Conservation (phyloP, 2,329 filamentous ascomycete genomes). For the Aspergillus japonicus region DNA sequence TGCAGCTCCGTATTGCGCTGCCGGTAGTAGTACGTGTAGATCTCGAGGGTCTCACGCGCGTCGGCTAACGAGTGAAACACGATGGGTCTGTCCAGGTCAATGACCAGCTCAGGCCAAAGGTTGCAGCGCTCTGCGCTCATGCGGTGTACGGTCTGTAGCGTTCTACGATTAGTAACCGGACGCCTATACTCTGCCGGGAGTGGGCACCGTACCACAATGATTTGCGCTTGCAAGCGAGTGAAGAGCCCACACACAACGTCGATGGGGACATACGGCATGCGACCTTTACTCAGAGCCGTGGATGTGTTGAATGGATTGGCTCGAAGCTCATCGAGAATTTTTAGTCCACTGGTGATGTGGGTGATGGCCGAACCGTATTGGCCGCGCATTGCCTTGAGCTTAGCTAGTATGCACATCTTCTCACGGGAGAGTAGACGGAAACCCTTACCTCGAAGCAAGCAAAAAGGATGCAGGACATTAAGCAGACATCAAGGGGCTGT, state of each 20-base stretch:
- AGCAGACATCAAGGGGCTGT: neutral
- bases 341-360: neutral
- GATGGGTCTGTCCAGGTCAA: neutral
- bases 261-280: neutral
- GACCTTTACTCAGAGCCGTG: neutral
- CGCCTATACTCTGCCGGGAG: neutral
- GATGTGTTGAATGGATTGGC: neutral
- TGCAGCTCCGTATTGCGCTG: neutral
- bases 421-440: neutral
- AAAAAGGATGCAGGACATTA: neutral
- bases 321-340: neutral
- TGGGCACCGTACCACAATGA: neutral
- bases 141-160: neutral
- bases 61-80: neutral
- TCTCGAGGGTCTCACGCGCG: neutral
- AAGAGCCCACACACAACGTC: neutral
- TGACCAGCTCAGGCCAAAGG: neutral
- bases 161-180: neutral
- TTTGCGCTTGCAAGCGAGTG: neutral
- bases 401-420: neutral
- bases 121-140: neutral
- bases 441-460: neutral
- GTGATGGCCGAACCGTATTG: neutral
- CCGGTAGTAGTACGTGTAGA: conserved; percentile 1
- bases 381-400: neutral